A percentile compares a stretch with the other conserved stretches of the same genome.
These are phyloP conservation scores for Geoglossum glabrum DNA, from an alignment of 495 filamentous ascomycete genomes.

Conservation along the genomic window DNA sequence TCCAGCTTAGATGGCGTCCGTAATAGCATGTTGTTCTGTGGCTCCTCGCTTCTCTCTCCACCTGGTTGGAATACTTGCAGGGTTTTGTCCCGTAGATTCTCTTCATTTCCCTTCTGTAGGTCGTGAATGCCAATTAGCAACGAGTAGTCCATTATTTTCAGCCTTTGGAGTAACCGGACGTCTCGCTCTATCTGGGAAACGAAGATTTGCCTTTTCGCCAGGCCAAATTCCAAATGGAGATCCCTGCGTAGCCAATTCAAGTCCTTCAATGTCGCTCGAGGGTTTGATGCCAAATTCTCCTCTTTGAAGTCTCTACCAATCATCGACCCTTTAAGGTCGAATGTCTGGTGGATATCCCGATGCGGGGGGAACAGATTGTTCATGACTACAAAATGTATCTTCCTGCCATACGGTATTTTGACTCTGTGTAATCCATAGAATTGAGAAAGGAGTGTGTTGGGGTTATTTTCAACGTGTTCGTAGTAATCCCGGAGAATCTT, in stretches of 20 bases:
- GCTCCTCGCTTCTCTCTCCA: conserved; percentile 37
- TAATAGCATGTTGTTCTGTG: conserved; percentile 44
- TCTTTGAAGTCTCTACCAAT: conserved; percentile 81
- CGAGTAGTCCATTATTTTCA: conserved; percentile 98
- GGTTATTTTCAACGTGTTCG: conserved; percentile 76
- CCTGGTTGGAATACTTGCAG: conserved; percentile 90
- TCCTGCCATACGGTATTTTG: conserved; percentile 94
- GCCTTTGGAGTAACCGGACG: conserved; percentile 59
- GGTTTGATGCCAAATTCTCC: conserved; percentile 71
- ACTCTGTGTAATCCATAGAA: conserved; percentile 96
- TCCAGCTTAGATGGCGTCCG: conserved; percentile 91
- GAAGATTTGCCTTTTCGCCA: conserved; percentile 67
- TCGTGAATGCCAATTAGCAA: conserved; percentile 91
- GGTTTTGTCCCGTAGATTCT: conserved; percentile 87
- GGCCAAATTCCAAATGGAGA: conserved; percentile 68
- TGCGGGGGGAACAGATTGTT: conserved; percentile 98
- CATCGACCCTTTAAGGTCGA: conserved; percentile 94
- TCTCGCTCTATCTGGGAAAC: conserved; percentile 75
- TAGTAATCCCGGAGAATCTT: conserved; percentile 90
- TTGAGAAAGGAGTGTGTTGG: conserved; percentile 90
- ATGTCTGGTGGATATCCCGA: conserved; percentile 90
- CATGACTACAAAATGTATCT: conserved; percentile 99
- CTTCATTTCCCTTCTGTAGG: conserved; percentile 70
- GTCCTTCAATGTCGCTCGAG: conserved; percentile 87
- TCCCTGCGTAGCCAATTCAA: conserved; percentile 86